Conservation (phyloP, 345 rosid genomes). For the Salix dunnii region DNA sequence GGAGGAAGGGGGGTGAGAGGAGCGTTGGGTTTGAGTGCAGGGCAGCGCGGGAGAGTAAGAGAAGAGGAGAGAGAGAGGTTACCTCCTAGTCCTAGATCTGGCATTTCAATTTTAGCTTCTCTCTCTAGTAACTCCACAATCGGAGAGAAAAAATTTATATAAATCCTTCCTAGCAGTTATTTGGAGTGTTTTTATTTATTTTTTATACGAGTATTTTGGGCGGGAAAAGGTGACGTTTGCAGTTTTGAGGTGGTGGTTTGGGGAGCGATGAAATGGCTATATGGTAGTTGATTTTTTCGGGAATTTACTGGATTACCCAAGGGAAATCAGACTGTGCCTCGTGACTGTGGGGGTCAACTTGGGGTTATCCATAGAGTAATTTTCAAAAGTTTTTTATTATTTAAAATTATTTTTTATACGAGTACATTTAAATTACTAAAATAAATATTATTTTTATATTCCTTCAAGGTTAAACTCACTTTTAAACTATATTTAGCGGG, state of each 20-base stretch:
- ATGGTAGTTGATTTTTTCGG: neutral
- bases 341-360: no score
- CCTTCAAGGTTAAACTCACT: no score
- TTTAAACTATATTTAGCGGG: no score
- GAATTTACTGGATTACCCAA: neutral
- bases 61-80: slow-evolving; percentile 39
- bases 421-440: no score
- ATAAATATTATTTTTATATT: no score
- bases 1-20: neutral
- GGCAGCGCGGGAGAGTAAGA: slow-evolving; percentile 38
- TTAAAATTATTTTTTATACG: no score
- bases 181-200: neutral
- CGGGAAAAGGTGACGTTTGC: slow-evolving; percentile 8
- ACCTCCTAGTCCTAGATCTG: slow-evolving; percentile 43
- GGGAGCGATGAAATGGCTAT: neutral
- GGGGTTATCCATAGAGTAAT: no score
- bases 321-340: neutral
- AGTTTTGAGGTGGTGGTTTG: neutral
- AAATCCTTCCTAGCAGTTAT: neutral
- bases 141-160: no score
- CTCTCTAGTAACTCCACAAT: no score
- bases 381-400: no score
- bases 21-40: slow-evolving; percentile 27
- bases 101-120: slow-evolving; percentile 28
- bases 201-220: neutral